Base-by-base conservation (phyloP, 768 basidiomycete genomes). In the Macrolepiota fuliginosa region DNA sequence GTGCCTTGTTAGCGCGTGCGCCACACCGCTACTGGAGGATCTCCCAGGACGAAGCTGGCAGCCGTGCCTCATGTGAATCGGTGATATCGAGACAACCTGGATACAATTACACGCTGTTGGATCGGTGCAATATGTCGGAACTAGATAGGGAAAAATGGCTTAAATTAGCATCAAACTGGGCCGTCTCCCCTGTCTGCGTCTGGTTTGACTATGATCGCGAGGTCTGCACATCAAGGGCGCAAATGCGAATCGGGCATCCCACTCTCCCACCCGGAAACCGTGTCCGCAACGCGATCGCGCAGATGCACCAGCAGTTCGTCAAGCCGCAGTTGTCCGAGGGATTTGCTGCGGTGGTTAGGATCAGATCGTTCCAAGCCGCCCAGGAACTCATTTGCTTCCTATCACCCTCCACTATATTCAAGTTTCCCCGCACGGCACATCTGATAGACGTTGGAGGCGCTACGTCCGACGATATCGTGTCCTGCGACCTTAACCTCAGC, bases 401-500 rank as follows among this genome's bases (percentile, higher is more conserved):
- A 12, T 82, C 75, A 4, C 65, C 63, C 11, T 15, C 46, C 19
- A 50, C 29, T 15, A 71, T 87, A 10, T 74, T 76, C 71, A 87
- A 87, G 66, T 87, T 86, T 67, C 86, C 85, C 51, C 77, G 87
- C 19, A 88, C 86, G 4, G 74, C 83, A 0, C 86, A 87, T 67
- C 70, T 88, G 15, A 71, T 87, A 52, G 73, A 88, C 64, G 73
- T 86, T 4, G 87, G 87, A 3, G 84, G 82, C 0, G 82, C 79
- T 2, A 81, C 82, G 0, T 66, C 70, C 0, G 87, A 87, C 70
- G 86, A 88, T 63, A 68, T 84, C n/a, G 69, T 80, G 2, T 58
- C 69, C 5, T 71, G 76, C 40, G 53, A 70, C 13, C 54, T 65
- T 12, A 29, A 56, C 66, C 54, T 66, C 63, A 29, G 29, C 54